Evolutionary conservation across 768 basidiomycete species (phyloP), one percentile per base, ranked within the genome.

Genomic region (Mycena leptocephala): DNA sequence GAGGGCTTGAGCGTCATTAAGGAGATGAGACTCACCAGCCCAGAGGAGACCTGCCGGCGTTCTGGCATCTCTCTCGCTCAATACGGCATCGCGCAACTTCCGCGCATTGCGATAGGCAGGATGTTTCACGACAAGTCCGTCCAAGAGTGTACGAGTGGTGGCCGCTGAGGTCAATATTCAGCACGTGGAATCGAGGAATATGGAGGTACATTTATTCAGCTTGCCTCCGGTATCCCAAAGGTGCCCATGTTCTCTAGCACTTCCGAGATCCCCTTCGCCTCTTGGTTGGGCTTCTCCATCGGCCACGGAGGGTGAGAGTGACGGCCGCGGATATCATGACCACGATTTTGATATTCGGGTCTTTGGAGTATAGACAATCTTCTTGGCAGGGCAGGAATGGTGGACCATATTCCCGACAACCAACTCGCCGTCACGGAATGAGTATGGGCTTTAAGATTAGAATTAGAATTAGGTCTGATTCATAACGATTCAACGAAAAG

Each of bases 221-320:
- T 67, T 3, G 1, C 66, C 66, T 13, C 66, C 66, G 1, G 66
- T 67, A 28, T n/a, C n/a, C 51, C 66, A 10, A 67, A 28, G 6
- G 22, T 39, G 1, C 66, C 66, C 1, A 5, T 9, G 4, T n/a
- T 13, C 55, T 2, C n/a, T n/a, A 55, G 20, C 33, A 67, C 9
- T 22, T 53, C 51, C 55, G n/a, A 39, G 51, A 13, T 67, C 66
- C 14, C 66, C 35, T 55, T 55, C 0, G 32, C 66, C 5, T 33
- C 66, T 16, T 55, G n/a, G 11, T 33, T 16, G 43, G 51, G 32
- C 26, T 67, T 67, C 24, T 67, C 66, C 66, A 55, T 26, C 3
- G 66, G 66, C 51, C 66, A 67, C 20, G 66, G 66, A n/a, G 66
- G 66, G 22, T 67, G 66, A 5, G 66, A 67, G 24, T 67, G 66